A percentile compares a stretch with the other conserved stretches of the same genome.
phyloP scores from a whole-genome alignment of 2,329 filamentous ascomycete species.

The Aspergillus aculeatus region DNA sequence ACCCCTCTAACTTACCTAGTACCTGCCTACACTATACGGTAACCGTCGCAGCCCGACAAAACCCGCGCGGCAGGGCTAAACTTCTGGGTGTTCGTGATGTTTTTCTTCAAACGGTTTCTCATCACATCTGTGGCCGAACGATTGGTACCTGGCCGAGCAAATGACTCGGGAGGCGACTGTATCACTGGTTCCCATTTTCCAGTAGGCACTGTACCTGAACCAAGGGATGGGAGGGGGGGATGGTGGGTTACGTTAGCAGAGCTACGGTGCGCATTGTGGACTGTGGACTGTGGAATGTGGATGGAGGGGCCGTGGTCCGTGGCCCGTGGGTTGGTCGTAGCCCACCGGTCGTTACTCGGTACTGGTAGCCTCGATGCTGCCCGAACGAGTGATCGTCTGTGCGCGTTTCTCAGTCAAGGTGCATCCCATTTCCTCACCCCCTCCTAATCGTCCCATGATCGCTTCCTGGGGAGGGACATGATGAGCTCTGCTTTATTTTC shows the following conservation, averaged over 20 bases:
- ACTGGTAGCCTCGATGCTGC: slow-evolving; percentile 12
- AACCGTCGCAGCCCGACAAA: background rate
- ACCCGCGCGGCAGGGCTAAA: background rate
- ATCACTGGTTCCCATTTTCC: no score
- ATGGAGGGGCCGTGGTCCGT: no score
- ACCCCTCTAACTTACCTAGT: slow-evolving; percentile 2
- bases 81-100: background rate
- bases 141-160: slow-evolving; percentile 14
- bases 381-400: slow-evolving; percentile 19
- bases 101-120: background rate
- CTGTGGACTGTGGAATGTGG: no score
- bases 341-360: background rate
- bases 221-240: background rate
- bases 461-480: slow-evolving; percentile 9
- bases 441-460: slow-evolving; percentile 21
- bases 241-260: background rate
- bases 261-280: background rate
- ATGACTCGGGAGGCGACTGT: no score
- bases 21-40: background rate
- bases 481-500: slow-evolving; percentile 1
- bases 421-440: slow-evolving; percentile 4
- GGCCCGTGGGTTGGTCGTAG: background rate
- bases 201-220: slow-evolving; percentile 16
- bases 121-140: slow-evolving; percentile 12
- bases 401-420: slow-evolving; percentile 14